These are phyloP conservation scores for Furcasterigmium sp. DNA, from an alignment of 2,329 filamentous ascomycete genomes.

Conservation along the genomic window DNA sequence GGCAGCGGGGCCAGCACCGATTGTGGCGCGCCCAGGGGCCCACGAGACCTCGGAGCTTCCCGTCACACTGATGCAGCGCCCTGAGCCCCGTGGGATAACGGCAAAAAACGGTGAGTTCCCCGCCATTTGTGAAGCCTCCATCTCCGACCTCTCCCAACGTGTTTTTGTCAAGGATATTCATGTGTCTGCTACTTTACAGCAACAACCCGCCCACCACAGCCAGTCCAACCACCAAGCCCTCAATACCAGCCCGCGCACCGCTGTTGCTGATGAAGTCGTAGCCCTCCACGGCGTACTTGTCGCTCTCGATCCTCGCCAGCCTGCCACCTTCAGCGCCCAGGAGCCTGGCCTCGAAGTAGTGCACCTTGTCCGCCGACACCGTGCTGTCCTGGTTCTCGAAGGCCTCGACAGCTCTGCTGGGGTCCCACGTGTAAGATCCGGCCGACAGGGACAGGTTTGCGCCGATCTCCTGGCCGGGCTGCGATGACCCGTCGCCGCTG, in stretches of 20 bases:
- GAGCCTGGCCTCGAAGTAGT: neutral
- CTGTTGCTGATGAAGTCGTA: constrained; percentile 1
- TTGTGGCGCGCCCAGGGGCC: too few relatives aligned
- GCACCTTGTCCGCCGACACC: neutral
- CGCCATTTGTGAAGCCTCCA: too few relatives aligned
- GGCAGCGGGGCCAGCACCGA: too few relatives aligned
- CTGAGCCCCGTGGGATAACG: too few relatives aligned
- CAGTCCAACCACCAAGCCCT: neutral
- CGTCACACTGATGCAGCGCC: too few relatives aligned
- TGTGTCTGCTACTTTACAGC: too few relatives aligned
- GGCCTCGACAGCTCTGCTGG: neutral
- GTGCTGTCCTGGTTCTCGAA: neutral
- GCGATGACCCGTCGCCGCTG: neutral
- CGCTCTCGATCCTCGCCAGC: neutral
- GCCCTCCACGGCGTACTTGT: neutral
- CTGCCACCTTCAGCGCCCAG: neutral
- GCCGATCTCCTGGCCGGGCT: neutral
- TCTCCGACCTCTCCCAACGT: too few relatives aligned
- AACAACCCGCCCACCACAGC: neutral
- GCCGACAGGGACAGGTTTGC: neutral
- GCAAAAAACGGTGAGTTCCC: too few relatives aligned
- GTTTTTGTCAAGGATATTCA: too few relatives aligned
- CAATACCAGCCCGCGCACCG: neutral
- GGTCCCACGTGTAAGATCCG: neutral
- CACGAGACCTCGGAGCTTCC: too few relatives aligned